A percentile compares a stretch with the other conserved stretches of the same genome.
These are phyloP conservation scores for Didymella arachidicola DNA, from an alignment of 2,329 filamentous ascomycete genomes.

Conservation along the genomic window DNA sequence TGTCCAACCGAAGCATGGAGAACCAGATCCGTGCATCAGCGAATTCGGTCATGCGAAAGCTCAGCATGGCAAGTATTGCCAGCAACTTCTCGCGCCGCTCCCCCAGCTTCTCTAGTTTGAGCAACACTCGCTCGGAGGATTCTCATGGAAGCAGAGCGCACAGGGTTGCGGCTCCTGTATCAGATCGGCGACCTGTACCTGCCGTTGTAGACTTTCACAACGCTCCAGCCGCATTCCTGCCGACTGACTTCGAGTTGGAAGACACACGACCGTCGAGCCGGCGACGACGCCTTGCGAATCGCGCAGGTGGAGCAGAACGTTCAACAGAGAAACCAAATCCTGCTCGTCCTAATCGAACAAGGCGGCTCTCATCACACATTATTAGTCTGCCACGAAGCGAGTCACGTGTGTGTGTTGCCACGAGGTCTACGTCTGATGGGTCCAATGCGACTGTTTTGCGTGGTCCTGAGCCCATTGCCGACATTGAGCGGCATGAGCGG, in stretches of 20 bases:
- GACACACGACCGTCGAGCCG: slow-evolving; percentile 37
- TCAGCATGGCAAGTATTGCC: slow-evolving; percentile 82
- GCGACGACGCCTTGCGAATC: slow-evolving; percentile 40
- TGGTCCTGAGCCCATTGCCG: slow-evolving; percentile 17
- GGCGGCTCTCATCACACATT: slow-evolving; percentile 44
- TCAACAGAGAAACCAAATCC: slow-evolving; percentile 35
- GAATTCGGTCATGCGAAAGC: slow-evolving; percentile 84
- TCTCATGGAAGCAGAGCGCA: slow-evolving; percentile 41
- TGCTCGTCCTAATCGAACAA: slow-evolving; percentile 37
- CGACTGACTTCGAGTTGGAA: slow-evolving; percentile 57
- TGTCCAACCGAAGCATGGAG: slow-evolving; percentile 72
- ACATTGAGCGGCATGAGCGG: slow-evolving; percentile 10
- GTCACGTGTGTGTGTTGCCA: slow-evolving; percentile 25
- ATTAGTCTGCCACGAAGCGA: slow-evolving; percentile 43
- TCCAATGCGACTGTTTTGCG: slow-evolving; percentile 33
- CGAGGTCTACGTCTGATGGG: slow-evolving; percentile 29
- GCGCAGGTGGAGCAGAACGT: slow-evolving; percentile 31
- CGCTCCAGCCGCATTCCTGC: slow-evolving; percentile 57
- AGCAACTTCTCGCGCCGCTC: slow-evolving; percentile 78
- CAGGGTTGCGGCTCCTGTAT: slow-evolving; percentile 34
- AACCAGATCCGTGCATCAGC: slow-evolving; percentile 79
- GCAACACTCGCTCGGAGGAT: slow-evolving; percentile 48
- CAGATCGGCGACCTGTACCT: slow-evolving; percentile 40
- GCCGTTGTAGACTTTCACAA: slow-evolving; percentile 57
- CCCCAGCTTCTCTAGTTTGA: slow-evolving; percentile 61